These are phyloP conservation scores for Vachellia pachyceras DNA, from an alignment of 306 rosid genomes.

Conservation along the genomic window DNA sequence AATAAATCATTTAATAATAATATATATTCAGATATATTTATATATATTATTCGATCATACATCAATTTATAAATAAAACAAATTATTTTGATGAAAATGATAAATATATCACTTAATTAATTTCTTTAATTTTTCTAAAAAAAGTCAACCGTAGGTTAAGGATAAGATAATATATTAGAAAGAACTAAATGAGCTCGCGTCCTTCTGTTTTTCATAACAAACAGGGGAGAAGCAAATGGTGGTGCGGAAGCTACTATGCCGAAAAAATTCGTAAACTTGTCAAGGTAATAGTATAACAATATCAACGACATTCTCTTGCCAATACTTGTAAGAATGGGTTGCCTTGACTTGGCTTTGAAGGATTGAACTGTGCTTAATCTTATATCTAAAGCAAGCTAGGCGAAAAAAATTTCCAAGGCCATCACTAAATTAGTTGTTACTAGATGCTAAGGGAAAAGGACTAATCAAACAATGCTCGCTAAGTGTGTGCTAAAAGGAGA, in stretches of 20 bases:
- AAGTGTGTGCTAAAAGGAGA: constrained; percentile 3
- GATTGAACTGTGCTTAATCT: not conserved
- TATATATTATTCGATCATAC: too few relatives aligned
- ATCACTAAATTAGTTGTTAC: not conserved
- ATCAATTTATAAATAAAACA: too few relatives aligned
- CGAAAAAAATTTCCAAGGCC: not conserved
- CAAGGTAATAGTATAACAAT: not conserved
- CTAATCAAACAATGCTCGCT: not conserved
- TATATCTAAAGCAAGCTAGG: constrained; percentile 5
- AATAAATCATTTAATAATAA: too few relatives aligned
- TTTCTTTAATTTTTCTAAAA: too few relatives aligned
- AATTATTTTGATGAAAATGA: too few relatives aligned
- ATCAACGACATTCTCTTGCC: not conserved
- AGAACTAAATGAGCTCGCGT: too few relatives aligned
- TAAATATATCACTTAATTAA: too few relatives aligned
- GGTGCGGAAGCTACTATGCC: not conserved
- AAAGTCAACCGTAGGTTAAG: too few relatives aligned
- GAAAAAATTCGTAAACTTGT: not conserved
- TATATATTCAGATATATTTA: too few relatives aligned
- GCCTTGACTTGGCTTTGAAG: not conserved
- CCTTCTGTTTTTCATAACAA: not conserved
- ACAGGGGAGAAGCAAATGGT: not conserved
- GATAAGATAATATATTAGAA: too few relatives aligned
- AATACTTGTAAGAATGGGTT: constrained; percentile 22
- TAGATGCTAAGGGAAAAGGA: not conserved